Conservation (phyloP, 805 yeast species). For the Candida ipomoeae region DNA sequence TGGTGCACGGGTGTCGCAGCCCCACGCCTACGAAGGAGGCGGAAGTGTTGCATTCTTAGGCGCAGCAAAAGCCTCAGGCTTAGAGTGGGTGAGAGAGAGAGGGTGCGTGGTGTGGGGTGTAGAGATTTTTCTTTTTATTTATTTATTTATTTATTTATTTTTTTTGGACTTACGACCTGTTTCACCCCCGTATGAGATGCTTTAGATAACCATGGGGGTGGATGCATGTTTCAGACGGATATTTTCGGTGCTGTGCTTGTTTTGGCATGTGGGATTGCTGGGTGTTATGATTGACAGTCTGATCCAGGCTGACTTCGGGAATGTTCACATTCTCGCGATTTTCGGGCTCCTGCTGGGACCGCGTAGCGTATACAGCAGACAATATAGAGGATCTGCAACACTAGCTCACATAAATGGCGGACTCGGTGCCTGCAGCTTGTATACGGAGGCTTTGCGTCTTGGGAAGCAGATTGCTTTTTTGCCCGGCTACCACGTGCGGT, state of each 20-base stretch:
- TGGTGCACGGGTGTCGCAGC: constrained; percentile 4
- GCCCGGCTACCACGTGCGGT: no score
- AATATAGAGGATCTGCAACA: not conserved
- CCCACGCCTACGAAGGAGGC: constrained; percentile 2
- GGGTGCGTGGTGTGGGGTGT: no score
- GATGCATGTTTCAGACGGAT: no score
- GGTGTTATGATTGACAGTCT: not conserved
- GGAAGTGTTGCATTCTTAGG: not conserved
- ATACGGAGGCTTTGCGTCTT: not conserved
- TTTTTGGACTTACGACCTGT: no score
- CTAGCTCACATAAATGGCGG: not conserved
- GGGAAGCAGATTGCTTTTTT: no score
- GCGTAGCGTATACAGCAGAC: not conserved
- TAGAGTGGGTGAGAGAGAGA: no score
- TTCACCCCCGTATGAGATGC: no score
- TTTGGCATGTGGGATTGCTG: not conserved
- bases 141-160: no score
- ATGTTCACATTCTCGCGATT: not conserved
- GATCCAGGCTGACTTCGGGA: not conserved
- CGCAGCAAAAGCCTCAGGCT: not conserved
- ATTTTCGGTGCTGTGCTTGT: no score
- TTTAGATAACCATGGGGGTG: no score
- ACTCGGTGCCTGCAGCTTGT: not conserved
- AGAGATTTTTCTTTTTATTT: no score
- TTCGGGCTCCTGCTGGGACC: not conserved